These are phyloP conservation scores for Aspergillus alliaceus DNA, from an alignment of 2,329 filamentous ascomycete genomes.

Conservation along the genomic window DNA sequence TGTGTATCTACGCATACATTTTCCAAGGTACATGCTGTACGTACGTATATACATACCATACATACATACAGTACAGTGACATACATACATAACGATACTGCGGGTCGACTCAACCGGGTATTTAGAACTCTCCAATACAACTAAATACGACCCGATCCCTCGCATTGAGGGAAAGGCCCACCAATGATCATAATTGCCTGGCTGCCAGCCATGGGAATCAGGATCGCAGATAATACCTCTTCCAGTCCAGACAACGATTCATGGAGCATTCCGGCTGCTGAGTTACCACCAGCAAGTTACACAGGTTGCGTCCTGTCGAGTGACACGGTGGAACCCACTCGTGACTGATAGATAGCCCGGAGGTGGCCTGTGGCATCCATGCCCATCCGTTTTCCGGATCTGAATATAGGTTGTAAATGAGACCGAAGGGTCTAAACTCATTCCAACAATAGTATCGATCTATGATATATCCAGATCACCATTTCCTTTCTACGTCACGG, in stretches of 20 bases:
- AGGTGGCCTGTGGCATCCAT: background rate
- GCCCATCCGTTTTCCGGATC: background rate
- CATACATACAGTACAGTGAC: background rate
- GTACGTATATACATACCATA: background rate
- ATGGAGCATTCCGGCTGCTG: background rate
- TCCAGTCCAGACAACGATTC: background rate
- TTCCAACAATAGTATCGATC: background rate
- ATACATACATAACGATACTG: background rate
- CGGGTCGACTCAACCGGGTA: background rate
- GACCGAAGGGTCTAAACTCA: background rate
- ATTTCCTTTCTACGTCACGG: background rate
- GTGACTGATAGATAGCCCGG: background rate
- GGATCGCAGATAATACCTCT: background rate
- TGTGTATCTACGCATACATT: background rate
- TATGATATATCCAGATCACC: background rate
- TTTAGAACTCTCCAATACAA: background rate
- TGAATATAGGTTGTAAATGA: background rate
- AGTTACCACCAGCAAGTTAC: background rate
- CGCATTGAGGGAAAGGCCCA: conserved; percentile 12
- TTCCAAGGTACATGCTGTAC: background rate
- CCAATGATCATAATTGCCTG: conserved; percentile 11
- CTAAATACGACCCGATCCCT: conserved; percentile 6
- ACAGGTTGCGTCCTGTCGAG: background rate
- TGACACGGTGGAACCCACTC: background rate
- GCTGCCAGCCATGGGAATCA: conserved; percentile 11